Percentiles rank a stretch among this genome's conserved stretches.
phyloP scores from a whole-genome alignment of 2,329 filamentous ascomycete genomes.

The Aspergillus sp. region DNA sequence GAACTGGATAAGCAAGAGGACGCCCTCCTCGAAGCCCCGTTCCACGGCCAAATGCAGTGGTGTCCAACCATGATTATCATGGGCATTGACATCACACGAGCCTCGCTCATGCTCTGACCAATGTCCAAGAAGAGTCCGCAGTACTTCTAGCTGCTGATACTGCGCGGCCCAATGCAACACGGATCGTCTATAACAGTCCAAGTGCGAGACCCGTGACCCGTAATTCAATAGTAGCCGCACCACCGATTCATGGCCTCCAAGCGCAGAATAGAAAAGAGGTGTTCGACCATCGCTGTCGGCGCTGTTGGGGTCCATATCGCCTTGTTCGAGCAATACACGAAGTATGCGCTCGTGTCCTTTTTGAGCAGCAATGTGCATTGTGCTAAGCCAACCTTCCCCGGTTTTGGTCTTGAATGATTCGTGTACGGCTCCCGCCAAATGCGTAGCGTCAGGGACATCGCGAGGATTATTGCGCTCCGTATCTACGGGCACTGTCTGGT shows the following conservation, averaged over 20 bases:
- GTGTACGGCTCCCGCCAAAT: not conserved
- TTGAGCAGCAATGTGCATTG: slow-evolving; percentile 5
- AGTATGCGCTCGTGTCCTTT: slow-evolving; percentile 6
- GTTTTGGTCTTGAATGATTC: not conserved
- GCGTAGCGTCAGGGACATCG: not conserved
- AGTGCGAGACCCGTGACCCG: not conserved
- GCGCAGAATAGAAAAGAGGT: not conserved
- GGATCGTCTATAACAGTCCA: not conserved
- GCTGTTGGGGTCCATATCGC: not conserved
- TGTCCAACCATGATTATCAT: slow-evolving; percentile 19
- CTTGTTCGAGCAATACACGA: not conserved
- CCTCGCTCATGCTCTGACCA: not conserved
- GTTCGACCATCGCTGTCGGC: slow-evolving; percentile 3
- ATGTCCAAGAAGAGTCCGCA: not conserved
- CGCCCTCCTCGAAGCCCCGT: slow-evolving; percentile 20
- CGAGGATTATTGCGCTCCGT: no score
- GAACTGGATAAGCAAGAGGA: slow-evolving; percentile 20
- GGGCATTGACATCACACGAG: not conserved
- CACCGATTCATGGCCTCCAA: not conserved
- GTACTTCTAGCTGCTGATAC: not conserved
- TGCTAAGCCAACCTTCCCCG: not conserved
- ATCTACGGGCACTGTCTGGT: no score
- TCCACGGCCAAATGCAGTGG: slow-evolving; percentile 26
- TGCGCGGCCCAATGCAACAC: not conserved
- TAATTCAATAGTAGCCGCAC: not conserved